Conservation (phyloP, 2,329 filamentous ascomycete genomes). For the Aaosphaeria arxii region DNA sequence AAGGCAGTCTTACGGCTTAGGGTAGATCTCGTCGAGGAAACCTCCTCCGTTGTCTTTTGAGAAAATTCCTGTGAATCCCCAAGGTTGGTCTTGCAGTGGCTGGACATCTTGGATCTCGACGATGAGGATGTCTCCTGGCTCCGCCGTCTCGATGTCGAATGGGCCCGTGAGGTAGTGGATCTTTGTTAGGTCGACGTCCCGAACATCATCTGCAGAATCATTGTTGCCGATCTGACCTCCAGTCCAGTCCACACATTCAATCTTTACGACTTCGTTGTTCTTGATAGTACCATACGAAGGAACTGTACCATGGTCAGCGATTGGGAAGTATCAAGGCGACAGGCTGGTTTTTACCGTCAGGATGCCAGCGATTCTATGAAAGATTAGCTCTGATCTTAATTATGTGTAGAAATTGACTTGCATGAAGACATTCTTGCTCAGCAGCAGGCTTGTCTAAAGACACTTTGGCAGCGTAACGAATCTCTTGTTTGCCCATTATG, state of each 20-base stretch:
- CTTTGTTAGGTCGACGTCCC: conserved; percentile 77
- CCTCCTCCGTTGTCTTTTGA: conserved; percentile 79
- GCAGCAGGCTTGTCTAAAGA: conserved; percentile 68
- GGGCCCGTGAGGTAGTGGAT: conserved; percentile 88
- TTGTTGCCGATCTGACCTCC: conserved; percentile 81
- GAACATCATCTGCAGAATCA: conserved; percentile 84
- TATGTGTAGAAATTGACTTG: conserved; percentile 40
- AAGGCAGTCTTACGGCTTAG: conserved; percentile 61
- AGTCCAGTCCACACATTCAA: conserved; percentile 81
- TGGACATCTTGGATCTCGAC: conserved; percentile 94
- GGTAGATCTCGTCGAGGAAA: conserved; percentile 84
- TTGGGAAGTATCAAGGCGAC: not conserved
- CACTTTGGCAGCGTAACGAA: conserved; percentile 71
- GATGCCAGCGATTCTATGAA: conserved; percentile 79
- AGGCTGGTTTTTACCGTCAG: conserved; percentile 61
- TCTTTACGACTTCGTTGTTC: conserved; percentile 85
- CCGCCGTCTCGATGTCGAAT: conserved; percentile 79
- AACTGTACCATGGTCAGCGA: conserved; percentile 50
- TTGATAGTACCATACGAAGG: conserved; percentile 71
- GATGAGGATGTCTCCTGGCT: conserved; percentile 79
- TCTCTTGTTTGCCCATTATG: conserved; percentile 51
- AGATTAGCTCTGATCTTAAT: no score
- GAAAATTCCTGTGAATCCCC: conserved; percentile 89
- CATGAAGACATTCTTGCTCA: conserved; percentile 69
- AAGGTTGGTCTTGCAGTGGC: conserved; percentile 78